Percentiles rank a stretch among this genome's conserved stretches.
Evolutionary conservation across 2,329 filamentous ascomycete genomes (phyloP).

Genomic region (Pseudogymnoascus destructans): DNA sequence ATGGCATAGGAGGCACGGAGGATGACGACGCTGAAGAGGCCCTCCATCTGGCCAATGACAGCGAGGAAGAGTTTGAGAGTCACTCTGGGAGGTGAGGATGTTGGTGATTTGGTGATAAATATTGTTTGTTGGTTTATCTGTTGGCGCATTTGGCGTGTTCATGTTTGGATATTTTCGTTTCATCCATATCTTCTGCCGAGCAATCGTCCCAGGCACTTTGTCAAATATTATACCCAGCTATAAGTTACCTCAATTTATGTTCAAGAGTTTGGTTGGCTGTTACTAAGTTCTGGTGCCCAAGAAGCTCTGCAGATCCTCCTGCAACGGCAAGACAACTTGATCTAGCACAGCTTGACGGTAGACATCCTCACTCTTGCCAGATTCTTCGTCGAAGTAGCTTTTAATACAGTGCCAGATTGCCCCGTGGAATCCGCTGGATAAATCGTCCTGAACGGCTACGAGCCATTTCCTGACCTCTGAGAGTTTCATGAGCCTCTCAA

Average conservation of each 20-base stretch:
- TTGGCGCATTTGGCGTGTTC: neutral
- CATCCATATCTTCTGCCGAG: neutral
- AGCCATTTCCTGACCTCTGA: neutral
- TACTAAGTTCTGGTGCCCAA: neutral
- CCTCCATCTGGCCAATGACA: neutral
- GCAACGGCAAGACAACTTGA: neutral
- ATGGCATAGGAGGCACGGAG: constrained; percentile 21
- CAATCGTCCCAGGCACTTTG: neutral
- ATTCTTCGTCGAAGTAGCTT: neutral
- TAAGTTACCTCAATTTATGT: neutral
- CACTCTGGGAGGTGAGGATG: neutral
- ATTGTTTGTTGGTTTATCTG: neutral
- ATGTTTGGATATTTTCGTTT: constrained; percentile 3
- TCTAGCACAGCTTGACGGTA: neutral
- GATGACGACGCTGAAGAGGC: neutral
- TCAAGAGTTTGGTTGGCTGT: neutral
- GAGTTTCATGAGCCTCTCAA: constrained; percentile 1
- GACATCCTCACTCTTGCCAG: neutral
- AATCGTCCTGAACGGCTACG: neutral
- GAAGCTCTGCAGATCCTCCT: neutral
- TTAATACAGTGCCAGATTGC: neutral
- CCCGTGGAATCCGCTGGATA: neutral
- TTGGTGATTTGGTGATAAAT: neutral
- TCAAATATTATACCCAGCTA: neutral
- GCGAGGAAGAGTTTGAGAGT: constrained; percentile 6